Conservation (phyloP, 75 land plant genomes). For the Pseudotsuga menziesii region DNA sequence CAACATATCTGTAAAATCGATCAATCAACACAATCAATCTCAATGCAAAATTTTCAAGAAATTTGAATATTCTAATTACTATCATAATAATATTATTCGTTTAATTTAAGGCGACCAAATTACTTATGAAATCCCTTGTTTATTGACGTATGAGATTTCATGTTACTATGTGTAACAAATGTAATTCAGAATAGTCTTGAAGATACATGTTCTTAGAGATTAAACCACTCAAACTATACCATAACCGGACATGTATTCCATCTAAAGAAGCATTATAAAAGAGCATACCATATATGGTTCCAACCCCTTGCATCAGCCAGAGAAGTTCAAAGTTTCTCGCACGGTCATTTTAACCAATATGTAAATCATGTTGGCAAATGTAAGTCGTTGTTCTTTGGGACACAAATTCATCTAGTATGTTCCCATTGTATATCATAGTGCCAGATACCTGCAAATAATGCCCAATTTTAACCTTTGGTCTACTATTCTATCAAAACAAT, state of each 20-base stretch:
- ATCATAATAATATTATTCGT: too few species aligned
- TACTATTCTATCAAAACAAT: too few species aligned
- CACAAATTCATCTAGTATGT: conserved; percentile 66
- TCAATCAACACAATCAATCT: not conserved
- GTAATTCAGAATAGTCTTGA: too few species aligned
- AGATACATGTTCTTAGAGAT: not conserved
- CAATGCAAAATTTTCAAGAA: too few species aligned
- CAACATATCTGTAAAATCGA: conserved; percentile 40
- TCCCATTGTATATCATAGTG: conserved; percentile 76
- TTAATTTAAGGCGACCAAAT: too few species aligned
- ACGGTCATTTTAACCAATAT: conserved; percentile 79
- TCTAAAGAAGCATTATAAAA: not conserved
- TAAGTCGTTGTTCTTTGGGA: conserved; percentile 79
- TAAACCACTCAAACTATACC: not conserved
- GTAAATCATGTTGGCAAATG: conserved; percentile 84
- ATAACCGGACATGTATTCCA: not conserved
- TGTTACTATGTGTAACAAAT: too few species aligned
- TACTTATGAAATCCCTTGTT: too few species aligned
- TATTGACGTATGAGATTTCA: too few species aligned
- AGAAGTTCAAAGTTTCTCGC: conserved; percentile 82
- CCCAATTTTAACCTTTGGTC: too few species aligned
- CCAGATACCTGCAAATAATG: too few species aligned
- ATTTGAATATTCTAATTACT: too few species aligned
- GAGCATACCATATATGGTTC: conserved; percentile 48
- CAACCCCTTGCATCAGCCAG: conserved; percentile 75